Base-by-base conservation (phyloP, 2,329 filamentous ascomycete genomes). In the Byssothecium circinans region DNA sequence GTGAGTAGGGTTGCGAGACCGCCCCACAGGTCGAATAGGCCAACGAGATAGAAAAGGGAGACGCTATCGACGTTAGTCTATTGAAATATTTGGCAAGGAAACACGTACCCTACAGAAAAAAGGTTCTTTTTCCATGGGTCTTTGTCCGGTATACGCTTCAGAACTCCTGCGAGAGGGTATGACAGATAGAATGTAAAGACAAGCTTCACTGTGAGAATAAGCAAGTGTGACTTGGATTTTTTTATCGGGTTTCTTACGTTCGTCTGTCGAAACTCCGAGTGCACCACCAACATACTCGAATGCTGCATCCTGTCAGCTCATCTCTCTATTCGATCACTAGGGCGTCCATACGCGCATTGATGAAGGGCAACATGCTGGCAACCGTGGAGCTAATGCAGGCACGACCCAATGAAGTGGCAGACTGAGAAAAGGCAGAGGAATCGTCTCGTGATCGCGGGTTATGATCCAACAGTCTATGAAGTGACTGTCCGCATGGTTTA, bases 11-110 rank as follows among this genome's bases (percentile, higher is more conserved):
- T 96, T 32, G 82, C 81, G 12, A 95, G 74, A 46, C 94, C 95
- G 70, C 75, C 78, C 91, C 92, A 97, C 39, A 99, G 81, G 65
- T 95, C 88, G 72, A 95, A 99, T 3, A 99, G 81, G 23, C 94
- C 94, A 46, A 99, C 80, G 7, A 99, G 81, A 70, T 96, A 97
- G 77, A 99, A 97, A 19, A 94, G 68, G 3, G 88, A 88, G 14
- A 90, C 83, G 22, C 86, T 90, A 43, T 10, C 23, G 41, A 19
- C 2, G 38, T 65, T 25, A 56, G 47, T 15, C 46, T 38, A 11
- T 10, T 22, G 12, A 17, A 37, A 44, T 38, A 10, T 8, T 25
- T 6, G 11, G n/a, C 23, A n/a, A 10, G 18, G 39, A 47, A 33
- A 33, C 17, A 62, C 75, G 52, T 78, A 89, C 88, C 77, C 75